A percentile compares a stretch with the other conserved stretches of the same genome.
Evolutionary conservation across 2,329 filamentous ascomycete species (phyloP).

Genomic region (Emmonsia crescens): DNA sequence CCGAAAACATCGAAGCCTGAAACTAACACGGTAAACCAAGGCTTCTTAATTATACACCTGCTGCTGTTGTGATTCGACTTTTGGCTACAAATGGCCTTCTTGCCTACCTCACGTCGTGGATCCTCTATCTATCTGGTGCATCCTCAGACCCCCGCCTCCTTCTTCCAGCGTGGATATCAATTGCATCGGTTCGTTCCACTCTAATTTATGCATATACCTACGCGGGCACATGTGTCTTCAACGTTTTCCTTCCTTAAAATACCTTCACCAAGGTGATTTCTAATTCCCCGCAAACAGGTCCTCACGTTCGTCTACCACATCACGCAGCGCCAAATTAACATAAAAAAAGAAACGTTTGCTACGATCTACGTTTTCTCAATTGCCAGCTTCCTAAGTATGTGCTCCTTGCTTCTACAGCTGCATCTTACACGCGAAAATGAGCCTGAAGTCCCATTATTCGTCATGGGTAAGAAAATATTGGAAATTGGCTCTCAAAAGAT

Average conservation of each 20-base stretch:
- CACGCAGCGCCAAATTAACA: slow-evolving; percentile 67
- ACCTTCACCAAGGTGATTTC: neutral
- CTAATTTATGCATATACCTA: neutral
- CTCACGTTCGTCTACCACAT: slow-evolving; percentile 65
- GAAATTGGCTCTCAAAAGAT: slow-evolving; percentile 24
- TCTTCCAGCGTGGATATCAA: slow-evolving; percentile 66
- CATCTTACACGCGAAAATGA: slow-evolving; percentile 53
- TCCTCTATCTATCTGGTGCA: slow-evolving; percentile 59
- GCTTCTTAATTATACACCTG: slow-evolving; percentile 73
- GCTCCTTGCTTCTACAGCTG: slow-evolving; percentile 55
- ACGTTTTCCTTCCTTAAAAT: neutral
- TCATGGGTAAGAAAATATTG: slow-evolving; percentile 36
- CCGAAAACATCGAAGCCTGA: neutral
- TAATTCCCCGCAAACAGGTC: slow-evolving; percentile 37
- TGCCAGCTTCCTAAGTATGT: slow-evolving; percentile 66
- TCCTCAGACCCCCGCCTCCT: slow-evolving; percentile 60
- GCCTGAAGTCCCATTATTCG: slow-evolving; percentile 48
- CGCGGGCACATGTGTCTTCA: neutral
- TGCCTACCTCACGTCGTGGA: slow-evolving; percentile 62
- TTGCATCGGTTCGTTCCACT: slow-evolving; percentile 51
- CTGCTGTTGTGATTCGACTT: slow-evolving; percentile 67
- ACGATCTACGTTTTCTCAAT: slow-evolving; percentile 69
- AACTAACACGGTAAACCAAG: slow-evolving; percentile 29
- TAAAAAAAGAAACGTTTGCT: slow-evolving; percentile 66
- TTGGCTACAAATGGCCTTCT: slow-evolving; percentile 64